Evolutionary conservation across 345 rosid species (phyloP).

Genomic region (Salix exigua): DNA sequence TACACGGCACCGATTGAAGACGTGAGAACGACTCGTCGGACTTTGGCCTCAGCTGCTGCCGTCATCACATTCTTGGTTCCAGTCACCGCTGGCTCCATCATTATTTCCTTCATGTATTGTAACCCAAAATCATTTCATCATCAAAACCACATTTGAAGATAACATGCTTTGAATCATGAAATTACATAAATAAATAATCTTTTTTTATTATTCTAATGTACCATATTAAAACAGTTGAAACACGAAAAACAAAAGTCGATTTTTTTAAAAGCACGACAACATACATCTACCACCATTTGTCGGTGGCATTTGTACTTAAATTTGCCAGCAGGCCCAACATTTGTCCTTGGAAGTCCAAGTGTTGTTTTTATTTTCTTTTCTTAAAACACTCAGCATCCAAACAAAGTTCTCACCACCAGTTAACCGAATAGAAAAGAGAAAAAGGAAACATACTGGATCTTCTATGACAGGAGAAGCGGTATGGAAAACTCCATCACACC

Average conservation of each 20-base stretch:
- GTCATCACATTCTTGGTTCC: slow-evolving; percentile 80
- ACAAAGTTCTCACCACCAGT: background rate
- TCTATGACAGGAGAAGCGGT: slow-evolving; percentile 96
- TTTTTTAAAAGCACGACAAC: too few relatives aligned
- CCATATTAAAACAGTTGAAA: too few relatives aligned
- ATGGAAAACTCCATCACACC: slow-evolving; percentile 95
- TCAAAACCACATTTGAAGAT: background rate
- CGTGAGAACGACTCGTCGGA: slow-evolving; percentile 83
- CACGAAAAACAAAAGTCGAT: too few relatives aligned
- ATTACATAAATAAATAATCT: too few relatives aligned
- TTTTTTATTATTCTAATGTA: too few relatives aligned
- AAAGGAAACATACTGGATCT: slow-evolving; percentile 62
- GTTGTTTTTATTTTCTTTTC: background rate
- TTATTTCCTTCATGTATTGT: slow-evolving; percentile 52
- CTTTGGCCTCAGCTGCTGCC: slow-evolving; percentile 82
- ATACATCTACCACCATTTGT: too few relatives aligned
- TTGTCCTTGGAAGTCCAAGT: too few relatives aligned
- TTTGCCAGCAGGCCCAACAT: too few relatives aligned
- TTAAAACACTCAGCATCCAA: slow-evolving; percentile 25
- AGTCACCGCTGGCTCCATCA: slow-evolving; percentile 94
- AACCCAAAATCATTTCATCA: background rate
- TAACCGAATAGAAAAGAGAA: background rate
- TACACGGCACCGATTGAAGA: slow-evolving; percentile 88
- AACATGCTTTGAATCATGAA: too few relatives aligned
- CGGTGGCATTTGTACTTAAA: too few relatives aligned